A percentile compares a stretch with the other conserved stretches of the same genome.
Conservation (phyloP, 768 basidiomycete species). For the Termitomyces sp. region DNA sequence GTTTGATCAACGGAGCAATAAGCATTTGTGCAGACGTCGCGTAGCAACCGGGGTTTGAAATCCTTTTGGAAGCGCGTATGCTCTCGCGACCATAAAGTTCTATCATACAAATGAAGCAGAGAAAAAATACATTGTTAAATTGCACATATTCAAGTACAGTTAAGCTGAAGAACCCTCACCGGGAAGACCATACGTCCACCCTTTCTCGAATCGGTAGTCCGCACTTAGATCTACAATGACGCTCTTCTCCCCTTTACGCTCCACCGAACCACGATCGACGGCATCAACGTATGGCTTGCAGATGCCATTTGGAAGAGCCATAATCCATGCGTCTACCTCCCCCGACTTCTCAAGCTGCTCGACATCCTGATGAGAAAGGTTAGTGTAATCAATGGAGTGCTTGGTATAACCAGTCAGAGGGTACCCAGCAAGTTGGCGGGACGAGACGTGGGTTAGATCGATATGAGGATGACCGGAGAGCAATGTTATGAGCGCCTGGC, state of each 20-base stretch:
- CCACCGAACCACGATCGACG: constrained; percentile 67
- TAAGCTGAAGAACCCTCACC: constrained; percentile 66
- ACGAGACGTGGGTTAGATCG: constrained; percentile 91
- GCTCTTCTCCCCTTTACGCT: constrained; percentile 50
- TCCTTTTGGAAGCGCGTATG: constrained; percentile 70
- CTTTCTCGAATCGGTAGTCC: constrained; percentile 91
- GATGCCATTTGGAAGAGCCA: constrained; percentile 97
- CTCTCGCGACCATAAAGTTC: constrained; percentile 80
- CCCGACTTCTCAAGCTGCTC: constrained; percentile 84
- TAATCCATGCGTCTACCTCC: constrained; percentile 96
- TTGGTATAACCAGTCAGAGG: constrained; percentile 81
- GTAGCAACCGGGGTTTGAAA: constrained; percentile 98
- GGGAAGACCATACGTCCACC: constrained; percentile 97
- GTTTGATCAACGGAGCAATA: constrained; percentile 79
- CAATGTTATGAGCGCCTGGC: constrained; percentile 85
- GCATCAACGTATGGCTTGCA: constrained; percentile 97
- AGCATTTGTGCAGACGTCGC: constrained; percentile 91
- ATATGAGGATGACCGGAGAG: constrained; percentile 86
- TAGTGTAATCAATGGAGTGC: constrained; percentile 64
- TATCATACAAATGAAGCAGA: constrained; percentile 30
- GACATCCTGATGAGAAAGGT: constrained; percentile 74
- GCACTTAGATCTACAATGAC: constrained; percentile 92
- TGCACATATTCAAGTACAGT: constrained; percentile 21
- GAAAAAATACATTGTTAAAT: constrained; percentile 24
- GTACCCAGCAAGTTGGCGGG: constrained; percentile 85